Percentiles rank a stretch among this genome's conserved stretches.
phyloP scores from a whole-genome alignment of 441 rosid genomes.

The Corymbia calophylla region DNA sequence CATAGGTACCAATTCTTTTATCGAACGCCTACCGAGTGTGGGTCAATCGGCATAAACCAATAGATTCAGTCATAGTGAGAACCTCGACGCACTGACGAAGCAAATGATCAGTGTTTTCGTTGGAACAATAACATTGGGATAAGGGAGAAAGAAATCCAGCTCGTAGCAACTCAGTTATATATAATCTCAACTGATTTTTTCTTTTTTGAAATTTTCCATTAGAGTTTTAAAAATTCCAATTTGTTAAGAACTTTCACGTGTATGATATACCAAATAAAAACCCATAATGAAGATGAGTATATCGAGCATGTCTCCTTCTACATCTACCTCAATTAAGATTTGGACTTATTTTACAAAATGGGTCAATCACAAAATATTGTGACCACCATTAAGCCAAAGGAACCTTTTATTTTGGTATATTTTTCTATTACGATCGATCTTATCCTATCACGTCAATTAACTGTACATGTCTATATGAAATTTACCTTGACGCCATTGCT shows the following conservation, averaged over 20 bases:
- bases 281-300: background rate
- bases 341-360: background rate
- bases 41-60: background rate
- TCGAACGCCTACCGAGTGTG: background rate
- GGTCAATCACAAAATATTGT: background rate
- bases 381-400: background rate
- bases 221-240: background rate
- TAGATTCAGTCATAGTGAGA: background rate
- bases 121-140: background rate
- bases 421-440: accelerated
- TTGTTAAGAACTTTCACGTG: background rate
- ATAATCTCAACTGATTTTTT: background rate
- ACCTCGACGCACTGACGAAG: background rate
- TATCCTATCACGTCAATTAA: background rate
- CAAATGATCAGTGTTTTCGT: accelerated
- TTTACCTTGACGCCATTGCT: background rate
- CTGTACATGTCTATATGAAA: background rate
- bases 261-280: background rate
- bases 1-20: background rate
- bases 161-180: background rate
- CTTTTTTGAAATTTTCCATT: background rate
- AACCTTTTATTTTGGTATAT: background rate
- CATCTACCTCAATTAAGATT: background rate
- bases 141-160: background rate
- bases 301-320: accelerated